Percentiles rank a stretch among this genome's conserved stretches.
Evolutionary conservation across 1,139 yeast species (phyloP).

Genomic region (Pichia sorboxylosa): DNA sequence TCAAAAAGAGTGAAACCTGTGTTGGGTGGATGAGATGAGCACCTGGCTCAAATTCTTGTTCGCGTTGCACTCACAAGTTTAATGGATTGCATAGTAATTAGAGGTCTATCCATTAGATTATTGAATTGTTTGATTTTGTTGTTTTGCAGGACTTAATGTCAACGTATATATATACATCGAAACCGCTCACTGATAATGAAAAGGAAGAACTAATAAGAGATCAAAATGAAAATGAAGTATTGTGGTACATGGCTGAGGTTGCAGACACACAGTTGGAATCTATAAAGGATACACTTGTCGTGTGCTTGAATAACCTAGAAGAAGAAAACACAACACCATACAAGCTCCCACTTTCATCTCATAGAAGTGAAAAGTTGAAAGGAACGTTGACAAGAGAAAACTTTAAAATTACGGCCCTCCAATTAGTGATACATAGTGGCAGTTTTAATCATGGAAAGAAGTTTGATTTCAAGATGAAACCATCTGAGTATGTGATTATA

Average conservation of each 20-base stretch:
- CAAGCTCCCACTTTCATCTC: conserved; percentile 24
- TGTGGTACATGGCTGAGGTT: conserved; percentile 22
- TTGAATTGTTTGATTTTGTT: no score
- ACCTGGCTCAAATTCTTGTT: no score
- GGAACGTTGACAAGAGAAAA: conserved; percentile 22
- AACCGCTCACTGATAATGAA: conserved; percentile 3
- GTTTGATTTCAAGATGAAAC: conserved; percentile 14
- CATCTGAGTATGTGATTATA: conserved; percentile 15
- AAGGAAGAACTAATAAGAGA: conserved; percentile 4
- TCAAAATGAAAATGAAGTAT: conserved; percentile 15
- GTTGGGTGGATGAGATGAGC: no score
- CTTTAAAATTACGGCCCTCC: conserved; percentile 19
- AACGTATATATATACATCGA: conserved; percentile 14
- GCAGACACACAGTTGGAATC: conserved; percentile 22
- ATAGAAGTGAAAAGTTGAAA: conserved; percentile 23
- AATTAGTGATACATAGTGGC: conserved; percentile 17
- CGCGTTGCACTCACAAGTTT: no score
- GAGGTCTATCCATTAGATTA: no score
- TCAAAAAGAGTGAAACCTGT: no score
- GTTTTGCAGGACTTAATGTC: no score
- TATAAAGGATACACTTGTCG: conserved; percentile 18
- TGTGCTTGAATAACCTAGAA: conserved; percentile 18
- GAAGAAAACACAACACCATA: conserved; percentile 18
- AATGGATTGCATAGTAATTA: no score
- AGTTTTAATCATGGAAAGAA: conserved; percentile 18